Percentiles rank a stretch among this genome's conserved stretches.
phyloP scores from a whole-genome alignment of 2,329 filamentous ascomycete genomes.

The Geoglossum cookeanum region DNA sequence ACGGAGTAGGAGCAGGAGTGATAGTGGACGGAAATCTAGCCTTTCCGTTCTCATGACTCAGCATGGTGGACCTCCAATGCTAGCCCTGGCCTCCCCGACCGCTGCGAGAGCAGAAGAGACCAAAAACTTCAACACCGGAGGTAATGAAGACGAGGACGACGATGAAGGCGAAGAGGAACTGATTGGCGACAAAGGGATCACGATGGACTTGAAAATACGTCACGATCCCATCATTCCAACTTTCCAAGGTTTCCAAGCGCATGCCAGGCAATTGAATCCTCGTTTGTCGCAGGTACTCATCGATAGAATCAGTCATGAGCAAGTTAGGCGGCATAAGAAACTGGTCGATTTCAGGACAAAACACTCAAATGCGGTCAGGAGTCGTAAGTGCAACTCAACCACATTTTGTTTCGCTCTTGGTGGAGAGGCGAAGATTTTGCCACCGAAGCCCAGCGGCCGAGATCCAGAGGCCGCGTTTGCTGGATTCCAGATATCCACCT shows the following conservation, averaged over 20 bases:
- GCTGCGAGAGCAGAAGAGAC: constrained; percentile 17
- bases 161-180: constrained; percentile 36
- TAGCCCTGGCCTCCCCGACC: constrained; percentile 29
- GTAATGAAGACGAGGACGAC: constrained; percentile 29
- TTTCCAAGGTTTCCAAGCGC: constrained; percentile 54
- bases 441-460: constrained; percentile 38
- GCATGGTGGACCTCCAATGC: constrained; percentile 38
- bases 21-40: constrained; percentile 26
- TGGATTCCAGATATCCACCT: constrained; percentile 30
- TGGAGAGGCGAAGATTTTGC: constrained; percentile 43
- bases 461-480: constrained; percentile 36
- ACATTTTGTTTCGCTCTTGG: constrained; percentile 46
- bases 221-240: constrained; percentile 54
- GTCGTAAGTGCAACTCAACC: constrained; percentile 38
- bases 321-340: constrained; percentile 59
- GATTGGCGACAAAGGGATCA: constrained; percentile 39
- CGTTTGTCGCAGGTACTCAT: constrained; percentile 47
- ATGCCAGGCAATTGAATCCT: constrained; percentile 59
- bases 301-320: constrained; percentile 66
- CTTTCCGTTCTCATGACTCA: constrained; percentile 33
- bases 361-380: constrained; percentile 42
- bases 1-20: constrained; percentile 37
- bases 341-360: constrained; percentile 51
- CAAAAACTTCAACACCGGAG: constrained; percentile 9
- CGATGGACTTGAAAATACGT: constrained; percentile 40